These are phyloP conservation scores for Begonia peltatifolia DNA, from an alignment of 306 rosid species.

Conservation along the genomic window DNA sequence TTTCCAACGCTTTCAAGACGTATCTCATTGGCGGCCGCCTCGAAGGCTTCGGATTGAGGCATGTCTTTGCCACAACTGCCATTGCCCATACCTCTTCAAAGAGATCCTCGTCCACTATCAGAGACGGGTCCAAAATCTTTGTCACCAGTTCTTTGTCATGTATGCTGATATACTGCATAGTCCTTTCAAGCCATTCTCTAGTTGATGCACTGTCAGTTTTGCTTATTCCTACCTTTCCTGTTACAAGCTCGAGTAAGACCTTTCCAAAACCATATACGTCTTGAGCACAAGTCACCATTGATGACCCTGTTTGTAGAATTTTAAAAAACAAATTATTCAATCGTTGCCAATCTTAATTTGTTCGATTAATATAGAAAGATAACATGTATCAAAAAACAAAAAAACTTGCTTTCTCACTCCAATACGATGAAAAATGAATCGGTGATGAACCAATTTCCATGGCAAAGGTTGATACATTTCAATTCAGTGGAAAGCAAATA, in stretches of 20 bases:
- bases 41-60: conserved; percentile 68
- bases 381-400: no score
- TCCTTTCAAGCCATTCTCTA: conserved; percentile 65
- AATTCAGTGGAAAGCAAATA: no score
- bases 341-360: no score
- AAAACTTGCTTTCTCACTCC: no score
- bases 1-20: conserved; percentile 84
- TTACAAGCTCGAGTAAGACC: conserved; percentile 77
- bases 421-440: no score
- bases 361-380: no score
- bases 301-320: conserved; percentile 25
- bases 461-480: no score
- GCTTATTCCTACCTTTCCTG: conserved; percentile 69
- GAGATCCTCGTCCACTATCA: conserved; percentile 77
- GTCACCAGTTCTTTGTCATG: conserved; percentile 51
- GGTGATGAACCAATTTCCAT: no score
- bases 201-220: conserved; percentile 44
- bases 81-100: conserved; percentile 95
- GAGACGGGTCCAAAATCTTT: conserved; percentile 64
- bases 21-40: conserved; percentile 80
- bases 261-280: conserved; percentile 84
- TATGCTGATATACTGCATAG: conserved; percentile 42
- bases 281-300: conserved; percentile 40
- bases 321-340: no score
- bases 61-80: conserved; percentile 87